These are phyloP conservation scores for Echinosophora koreensis DNA, from an alignment of 306 rosid genomes.

Conservation along the genomic window DNA sequence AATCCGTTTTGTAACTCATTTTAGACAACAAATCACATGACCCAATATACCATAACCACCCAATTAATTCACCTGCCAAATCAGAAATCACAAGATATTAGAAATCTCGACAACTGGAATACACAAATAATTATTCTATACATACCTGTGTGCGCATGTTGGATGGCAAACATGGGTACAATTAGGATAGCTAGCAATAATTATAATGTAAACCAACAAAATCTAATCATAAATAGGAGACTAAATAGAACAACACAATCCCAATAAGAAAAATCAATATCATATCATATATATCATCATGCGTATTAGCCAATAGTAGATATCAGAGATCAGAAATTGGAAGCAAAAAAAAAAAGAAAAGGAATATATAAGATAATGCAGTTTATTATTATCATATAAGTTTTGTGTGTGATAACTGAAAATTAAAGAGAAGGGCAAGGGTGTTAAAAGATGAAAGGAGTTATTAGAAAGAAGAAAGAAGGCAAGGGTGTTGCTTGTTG, in stretches of 20 bases:
- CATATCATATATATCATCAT: background rate
- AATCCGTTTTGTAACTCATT: background rate
- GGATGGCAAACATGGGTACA: background rate
- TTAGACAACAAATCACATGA: background rate
- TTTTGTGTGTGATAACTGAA: background rate
- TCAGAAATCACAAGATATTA: background rate
- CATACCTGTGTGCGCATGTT: background rate
- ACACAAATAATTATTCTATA: background rate
- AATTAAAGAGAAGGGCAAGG: background rate
- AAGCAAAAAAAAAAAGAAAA: background rate
- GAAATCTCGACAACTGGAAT: slow-evolving; percentile 32
- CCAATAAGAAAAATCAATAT: background rate
- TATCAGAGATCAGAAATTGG: background rate
- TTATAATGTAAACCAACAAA: slow-evolving; percentile 3
- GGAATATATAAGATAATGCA: background rate
- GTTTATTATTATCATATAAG: background rate
- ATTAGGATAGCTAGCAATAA: background rate
- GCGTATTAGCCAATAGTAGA: slow-evolving; percentile 13
- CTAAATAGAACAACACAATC: background rate
- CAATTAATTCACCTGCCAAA: background rate
- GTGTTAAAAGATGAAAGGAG: background rate
- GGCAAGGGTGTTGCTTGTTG: background rate
- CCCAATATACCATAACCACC: background rate
- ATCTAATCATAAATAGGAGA: background rate
- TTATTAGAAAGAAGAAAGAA: background rate